Base-by-base conservation (phyloP, 2,329 filamentous ascomycete species). In the Blumeriella jaapii region DNA sequence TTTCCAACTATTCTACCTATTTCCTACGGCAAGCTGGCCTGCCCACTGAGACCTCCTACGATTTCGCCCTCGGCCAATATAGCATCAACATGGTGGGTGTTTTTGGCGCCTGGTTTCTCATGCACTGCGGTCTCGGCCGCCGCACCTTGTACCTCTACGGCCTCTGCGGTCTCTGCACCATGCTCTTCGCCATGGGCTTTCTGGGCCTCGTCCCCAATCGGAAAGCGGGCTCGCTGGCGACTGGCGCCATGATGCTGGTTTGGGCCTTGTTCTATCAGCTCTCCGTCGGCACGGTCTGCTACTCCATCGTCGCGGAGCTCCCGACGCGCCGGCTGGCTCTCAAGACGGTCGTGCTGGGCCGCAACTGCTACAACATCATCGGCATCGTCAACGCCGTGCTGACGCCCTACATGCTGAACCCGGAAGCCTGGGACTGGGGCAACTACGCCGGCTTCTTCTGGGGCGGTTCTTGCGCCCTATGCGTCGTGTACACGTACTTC, bases 341-440 rank as follows among this genome's bases (percentile, higher is more conserved):
- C 63, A 94, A 94, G 65, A 93, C 87, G 0, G 81, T 93, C 14
- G 86, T 91, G 1, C 69, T 94, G 2, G 85, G 82, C 1, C 79
- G 86, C 36, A 82, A 84, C 48, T 62, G 85, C 24, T 45, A 41
- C 42, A 74, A 71, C 65, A 87, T 91, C 52, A 63, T 93, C 32
- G 81, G 73, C 44, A 93, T 95, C 47, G 61, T 93, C 50, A 83
- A 77, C 54, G 78, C 75, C 32, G 79, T 93, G 3, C 60, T 94
- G 25, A 93, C 84, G 0, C 86, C 86, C 0, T 93, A 93, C 61
- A 94, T 94, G 86, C 69, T 93, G 26, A 94, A 94, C 61, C 84
- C 86, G 0, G 69, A 66, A 1, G 80, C 75, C 0, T 94, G 87
- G 86, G 65, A 93, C 59, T 94, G 85, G 86, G 68, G 74, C 41